Conservation (phyloP, 441 rosid species). For the Populus hybrid region DNA sequence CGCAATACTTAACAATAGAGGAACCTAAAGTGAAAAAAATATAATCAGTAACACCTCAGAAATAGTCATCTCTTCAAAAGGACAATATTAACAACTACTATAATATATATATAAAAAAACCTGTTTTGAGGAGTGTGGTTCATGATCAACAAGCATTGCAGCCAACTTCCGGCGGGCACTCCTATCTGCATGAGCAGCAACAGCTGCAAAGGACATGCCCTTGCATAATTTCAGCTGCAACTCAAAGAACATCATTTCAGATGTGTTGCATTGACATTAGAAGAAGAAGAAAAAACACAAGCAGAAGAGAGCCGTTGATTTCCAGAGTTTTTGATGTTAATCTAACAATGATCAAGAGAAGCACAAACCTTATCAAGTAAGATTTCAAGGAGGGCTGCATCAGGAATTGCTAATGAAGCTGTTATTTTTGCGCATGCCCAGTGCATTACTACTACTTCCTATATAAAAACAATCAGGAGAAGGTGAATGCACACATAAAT, state of each 20-base stretch:
- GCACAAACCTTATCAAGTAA: slow-evolving; percentile 86
- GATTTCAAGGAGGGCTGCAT: slow-evolving; percentile 79
- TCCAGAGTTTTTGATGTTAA: background rate
- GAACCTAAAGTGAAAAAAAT: slow-evolving; percentile 55
- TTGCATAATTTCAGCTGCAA: slow-evolving; percentile 85
- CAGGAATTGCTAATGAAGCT: slow-evolving; percentile 87
- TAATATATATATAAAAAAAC: slow-evolving; percentile 26
- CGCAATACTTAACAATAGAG: slow-evolving; percentile 89
- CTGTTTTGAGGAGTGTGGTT: slow-evolving; percentile 96
- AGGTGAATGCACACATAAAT: slow-evolving; percentile 2
- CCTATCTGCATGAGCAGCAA: slow-evolving; percentile 98
- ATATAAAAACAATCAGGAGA: slow-evolving; percentile 16
- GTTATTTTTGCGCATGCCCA: slow-evolving; percentile 98
- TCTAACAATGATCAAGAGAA: background rate
- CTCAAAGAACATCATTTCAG: slow-evolving; percentile 27
- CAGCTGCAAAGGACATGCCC: slow-evolving; percentile 97
- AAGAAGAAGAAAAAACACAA: background rate
- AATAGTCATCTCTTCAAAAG: background rate
- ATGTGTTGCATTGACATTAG: slow-evolving; percentile 10
- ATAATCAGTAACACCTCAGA: background rate
- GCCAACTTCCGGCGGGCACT: slow-evolving; percentile 88
- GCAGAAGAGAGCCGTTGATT: slow-evolving; percentile 1
- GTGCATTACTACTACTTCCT: slow-evolving; percentile 99
- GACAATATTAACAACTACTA: background rate
- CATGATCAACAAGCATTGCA: slow-evolving; percentile 95